Percentiles rank a stretch among this genome's conserved stretches.
These are phyloP conservation scores for Eucalyptus virginea DNA, from an alignment of 345 rosid species.

Conservation along the genomic window DNA sequence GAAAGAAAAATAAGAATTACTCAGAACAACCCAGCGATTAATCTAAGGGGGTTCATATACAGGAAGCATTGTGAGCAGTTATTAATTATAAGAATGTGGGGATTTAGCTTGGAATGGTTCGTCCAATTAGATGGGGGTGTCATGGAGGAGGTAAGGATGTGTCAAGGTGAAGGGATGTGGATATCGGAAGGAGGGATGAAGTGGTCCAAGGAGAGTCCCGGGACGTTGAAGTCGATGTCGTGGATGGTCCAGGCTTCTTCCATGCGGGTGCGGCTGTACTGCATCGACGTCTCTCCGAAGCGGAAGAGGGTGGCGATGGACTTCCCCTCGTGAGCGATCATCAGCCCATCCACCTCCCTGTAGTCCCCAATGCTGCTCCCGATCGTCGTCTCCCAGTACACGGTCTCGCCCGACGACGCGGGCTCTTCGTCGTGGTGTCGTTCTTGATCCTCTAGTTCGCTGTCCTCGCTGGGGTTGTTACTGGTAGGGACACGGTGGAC, in stretches of 20 bases:
- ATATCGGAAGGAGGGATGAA: slow-evolving; percentile 96
- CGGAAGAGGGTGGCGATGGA: slow-evolving; percentile 85
- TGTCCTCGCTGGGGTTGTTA: not conserved
- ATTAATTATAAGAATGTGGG: not conserved
- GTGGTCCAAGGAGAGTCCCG: slow-evolving; percentile 71
- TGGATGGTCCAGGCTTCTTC: slow-evolving; percentile 90
- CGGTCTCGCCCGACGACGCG: slow-evolving; percentile 1
- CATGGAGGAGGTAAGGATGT: not conserved
- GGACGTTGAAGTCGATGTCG: slow-evolving; percentile 87
- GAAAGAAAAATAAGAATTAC: not conserved
- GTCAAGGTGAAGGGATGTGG: not conserved
- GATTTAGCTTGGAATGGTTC: not conserved
- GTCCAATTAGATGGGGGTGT: not conserved
- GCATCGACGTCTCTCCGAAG: slow-evolving; percentile 49
- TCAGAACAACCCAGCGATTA: not conserved
- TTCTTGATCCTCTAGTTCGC: not conserved
- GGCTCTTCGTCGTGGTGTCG: not conserved
- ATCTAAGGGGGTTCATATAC: not conserved
- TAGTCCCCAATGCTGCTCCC: slow-evolving; percentile 86
- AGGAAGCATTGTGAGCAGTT: not conserved
- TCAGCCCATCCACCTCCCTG: slow-evolving; percentile 72
- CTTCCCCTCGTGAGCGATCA: slow-evolving; percentile 75
- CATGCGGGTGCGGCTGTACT: slow-evolving; percentile 76
- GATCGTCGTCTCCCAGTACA: slow-evolving; percentile 92
- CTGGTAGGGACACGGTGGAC: slow-evolving; percentile 5